Evolutionary conservation across 1,284 basidiomycete species (phyloP).

Genomic region (Sporisorium scitamineum): DNA sequence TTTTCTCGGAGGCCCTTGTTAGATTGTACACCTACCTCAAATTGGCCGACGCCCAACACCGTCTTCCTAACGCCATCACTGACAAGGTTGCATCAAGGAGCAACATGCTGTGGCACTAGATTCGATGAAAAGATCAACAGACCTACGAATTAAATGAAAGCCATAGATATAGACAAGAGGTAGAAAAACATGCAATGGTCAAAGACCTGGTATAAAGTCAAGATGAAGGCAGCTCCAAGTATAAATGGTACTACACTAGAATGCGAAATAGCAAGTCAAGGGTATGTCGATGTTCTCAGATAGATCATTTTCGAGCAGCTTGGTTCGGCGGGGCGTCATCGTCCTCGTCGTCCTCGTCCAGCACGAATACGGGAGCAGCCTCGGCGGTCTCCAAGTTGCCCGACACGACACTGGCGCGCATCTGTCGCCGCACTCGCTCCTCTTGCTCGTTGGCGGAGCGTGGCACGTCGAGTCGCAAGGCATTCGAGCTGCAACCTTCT

Average conservation of each 20-base stretch:
- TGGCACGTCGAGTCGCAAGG: slow-evolving; percentile 16
- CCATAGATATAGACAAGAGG: background rate
- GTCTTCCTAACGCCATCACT: background rate
- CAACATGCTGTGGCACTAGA: background rate
- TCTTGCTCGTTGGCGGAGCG: background rate
- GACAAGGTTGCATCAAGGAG: background rate
- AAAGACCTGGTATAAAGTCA: slow-evolving; percentile 15
- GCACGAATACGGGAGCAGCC: slow-evolving; percentile 41
- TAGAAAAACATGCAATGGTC: background rate
- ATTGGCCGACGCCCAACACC: background rate
- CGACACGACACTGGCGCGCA: slow-evolving; percentile 26
- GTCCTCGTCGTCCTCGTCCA: slow-evolving; percentile 40
- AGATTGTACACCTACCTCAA: background rate
- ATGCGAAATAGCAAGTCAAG: background rate
- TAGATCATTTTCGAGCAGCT: background rate
- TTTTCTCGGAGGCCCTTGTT: background rate
- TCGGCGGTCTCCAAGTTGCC: background rate
- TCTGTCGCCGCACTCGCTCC: slow-evolving; percentile 23
- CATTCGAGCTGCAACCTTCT: background rate
- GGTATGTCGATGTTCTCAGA: background rate
- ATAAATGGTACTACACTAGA: background rate
- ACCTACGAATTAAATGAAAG: background rate
- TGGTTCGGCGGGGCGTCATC: background rate
- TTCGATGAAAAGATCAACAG: background rate
- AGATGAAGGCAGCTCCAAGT: background rate